Conservation (phyloP, 805 yeast genomes). For the Candida maltosa region DNA sequence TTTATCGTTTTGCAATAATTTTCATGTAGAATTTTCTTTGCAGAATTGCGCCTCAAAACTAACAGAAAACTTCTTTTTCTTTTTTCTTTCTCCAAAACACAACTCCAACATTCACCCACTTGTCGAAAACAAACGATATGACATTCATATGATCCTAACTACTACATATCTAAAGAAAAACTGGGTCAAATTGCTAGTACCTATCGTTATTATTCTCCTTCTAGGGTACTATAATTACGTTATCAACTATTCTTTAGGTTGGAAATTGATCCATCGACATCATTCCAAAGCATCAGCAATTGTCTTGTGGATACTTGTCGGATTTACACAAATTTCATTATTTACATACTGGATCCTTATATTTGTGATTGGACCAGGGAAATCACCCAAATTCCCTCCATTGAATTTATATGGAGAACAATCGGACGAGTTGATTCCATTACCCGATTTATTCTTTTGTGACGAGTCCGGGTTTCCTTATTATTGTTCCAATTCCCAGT, state of each 20-base stretch:
- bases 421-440: constrained; percentile 20
- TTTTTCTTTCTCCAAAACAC: too few species aligned
- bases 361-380: constrained; percentile 58
- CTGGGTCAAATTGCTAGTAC: constrained; percentile 19
- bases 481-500: constrained; percentile 69
- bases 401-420: constrained; percentile 22
- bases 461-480: constrained; percentile 71
- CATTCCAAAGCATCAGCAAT: constrained; percentile 32
- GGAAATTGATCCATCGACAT: constrained; percentile 29
- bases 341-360: constrained; percentile 44
- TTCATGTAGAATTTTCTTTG: too few species aligned
- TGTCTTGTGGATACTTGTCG: constrained; percentile 30
- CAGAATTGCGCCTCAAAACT: too few species aligned
- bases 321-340: constrained; percentile 16
- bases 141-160: constrained; percentile 3
- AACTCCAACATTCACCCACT: too few species aligned
- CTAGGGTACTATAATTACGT: constrained; percentile 44
- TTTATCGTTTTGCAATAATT: too few species aligned
- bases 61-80: too few species aligned
- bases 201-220: constrained; percentile 22
- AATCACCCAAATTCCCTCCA: constrained; percentile 32
- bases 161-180: neutral
- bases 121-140: too few species aligned
- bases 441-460: constrained; percentile 64
- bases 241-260: constrained; percentile 42